phyloP scores from a whole-genome alignment of 805 yeast species.

The Wickerhamomyces canadensis region DNA sequence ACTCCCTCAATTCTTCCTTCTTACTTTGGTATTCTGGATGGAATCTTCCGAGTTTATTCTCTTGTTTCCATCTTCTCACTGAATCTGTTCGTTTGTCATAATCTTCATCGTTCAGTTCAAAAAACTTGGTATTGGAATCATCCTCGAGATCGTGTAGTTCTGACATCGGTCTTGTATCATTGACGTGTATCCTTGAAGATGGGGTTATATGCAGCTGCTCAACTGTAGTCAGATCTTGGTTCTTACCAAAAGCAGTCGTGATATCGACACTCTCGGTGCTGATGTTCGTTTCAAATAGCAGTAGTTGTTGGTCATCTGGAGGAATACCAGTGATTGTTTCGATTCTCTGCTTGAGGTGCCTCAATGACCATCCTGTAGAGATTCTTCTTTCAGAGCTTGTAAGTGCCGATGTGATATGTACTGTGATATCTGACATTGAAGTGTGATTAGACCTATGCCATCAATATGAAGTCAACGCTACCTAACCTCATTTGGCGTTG shows the following conservation, averaged over 20 bases:
- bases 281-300: slow-evolving; percentile 34
- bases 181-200: slow-evolving; percentile 50
- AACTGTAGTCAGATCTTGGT: slow-evolving; percentile 13
- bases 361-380: slow-evolving; percentile 55
- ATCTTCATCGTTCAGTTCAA: slow-evolving; percentile 49
- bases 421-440: slow-evolving; percentile 39
- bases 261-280: slow-evolving; percentile 25
- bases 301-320: slow-evolving; percentile 47
- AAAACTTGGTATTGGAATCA: slow-evolving; percentile 31
- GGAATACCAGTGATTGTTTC: slow-evolving; percentile 75
- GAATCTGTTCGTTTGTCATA: slow-evolving; percentile 57
- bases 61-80: slow-evolving; percentile 73
- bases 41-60: slow-evolving; percentile 65
- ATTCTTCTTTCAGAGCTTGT: slow-evolving; percentile 68
- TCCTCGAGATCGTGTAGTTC: slow-evolving; percentile 37
- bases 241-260: slow-evolving; percentile 1
- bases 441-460: no score
- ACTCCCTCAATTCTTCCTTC: slow-evolving; percentile 21
- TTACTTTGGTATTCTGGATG: slow-evolving; percentile 42
- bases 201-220: slow-evolving; percentile 24
- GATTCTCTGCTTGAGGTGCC: slow-evolving; percentile 45
- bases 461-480: no score
- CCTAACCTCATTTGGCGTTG: neutral
- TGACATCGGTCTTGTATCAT: slow-evolving; percentile 49
- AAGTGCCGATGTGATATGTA: slow-evolving; percentile 57